Conservation (phyloP, 1,139 yeast species). For the Suhomyces taliae region DNA sequence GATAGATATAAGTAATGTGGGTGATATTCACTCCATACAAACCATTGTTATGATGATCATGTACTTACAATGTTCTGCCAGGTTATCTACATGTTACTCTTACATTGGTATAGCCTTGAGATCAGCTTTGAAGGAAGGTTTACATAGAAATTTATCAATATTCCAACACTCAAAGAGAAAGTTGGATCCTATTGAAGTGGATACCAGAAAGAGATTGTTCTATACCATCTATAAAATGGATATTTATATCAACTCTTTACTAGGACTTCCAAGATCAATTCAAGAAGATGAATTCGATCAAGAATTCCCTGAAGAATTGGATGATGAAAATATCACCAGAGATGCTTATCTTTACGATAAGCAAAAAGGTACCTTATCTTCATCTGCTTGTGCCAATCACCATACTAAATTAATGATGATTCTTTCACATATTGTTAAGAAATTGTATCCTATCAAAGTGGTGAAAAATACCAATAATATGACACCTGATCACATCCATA, state of each 20-base stretch:
- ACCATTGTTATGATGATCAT: slow-evolving; percentile 72
- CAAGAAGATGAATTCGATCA: slow-evolving; percentile 86
- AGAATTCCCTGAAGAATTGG: slow-evolving; percentile 78
- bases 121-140: slow-evolving; percentile 83
- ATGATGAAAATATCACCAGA: slow-evolving; percentile 83
- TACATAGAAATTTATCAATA: slow-evolving; percentile 69
- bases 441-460: slow-evolving; percentile 44
- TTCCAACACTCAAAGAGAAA: slow-evolving; percentile 48
- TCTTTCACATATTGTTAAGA: slow-evolving; percentile 43
- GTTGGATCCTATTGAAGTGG: slow-evolving; percentile 80
- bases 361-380: slow-evolving; percentile 54
- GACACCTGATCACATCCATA: slow-evolving; percentile 48
- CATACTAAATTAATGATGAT: slow-evolving; percentile 70
- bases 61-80: slow-evolving; percentile 86
- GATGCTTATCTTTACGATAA: slow-evolving; percentile 43
- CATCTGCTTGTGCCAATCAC: slow-evolving; percentile 81
- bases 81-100: slow-evolving; percentile 86
- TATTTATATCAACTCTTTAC: slow-evolving; percentile 81
- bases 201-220: slow-evolving; percentile 80
- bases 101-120: slow-evolving; percentile 91
- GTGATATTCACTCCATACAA: slow-evolving; percentile 55
- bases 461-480: slow-evolving; percentile 20
- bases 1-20: slow-evolving; percentile 58
- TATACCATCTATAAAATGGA: slow-evolving; percentile 93
- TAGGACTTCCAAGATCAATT: slow-evolving; percentile 80